phyloP scores from a whole-genome alignment of 2,329 filamentous ascomycete species.

The Pezicula carpinea region DNA sequence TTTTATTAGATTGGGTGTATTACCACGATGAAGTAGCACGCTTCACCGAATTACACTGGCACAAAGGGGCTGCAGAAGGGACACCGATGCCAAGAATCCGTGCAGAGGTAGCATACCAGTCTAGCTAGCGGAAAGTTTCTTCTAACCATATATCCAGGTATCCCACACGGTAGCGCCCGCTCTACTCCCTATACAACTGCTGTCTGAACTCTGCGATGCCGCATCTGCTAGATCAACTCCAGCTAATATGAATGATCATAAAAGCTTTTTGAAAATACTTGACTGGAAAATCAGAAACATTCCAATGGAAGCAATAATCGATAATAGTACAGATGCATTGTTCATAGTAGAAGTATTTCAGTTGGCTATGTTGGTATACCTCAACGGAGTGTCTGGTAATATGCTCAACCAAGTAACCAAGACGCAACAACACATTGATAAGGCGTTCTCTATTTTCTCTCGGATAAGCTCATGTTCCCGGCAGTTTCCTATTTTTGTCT shows the following conservation, averaged over 20 bases:
- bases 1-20: neutral
- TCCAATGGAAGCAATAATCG: too few relatives aligned
- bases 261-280: too few relatives aligned
- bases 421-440: neutral
- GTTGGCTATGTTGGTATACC: neutral
- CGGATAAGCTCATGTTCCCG: constrained; percentile 22
- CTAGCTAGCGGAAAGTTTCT: neutral
- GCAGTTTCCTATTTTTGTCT: constrained; percentile 32
- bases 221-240: too few relatives aligned
- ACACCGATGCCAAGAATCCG: neutral
- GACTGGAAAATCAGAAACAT: too few relatives aligned
- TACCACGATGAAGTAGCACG: neutral
- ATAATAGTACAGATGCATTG: too few relatives aligned
- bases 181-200: too few relatives aligned
- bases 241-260: too few relatives aligned
- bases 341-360: neutral
- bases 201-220: too few relatives aligned
- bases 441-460: neutral
- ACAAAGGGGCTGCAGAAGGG: neutral
- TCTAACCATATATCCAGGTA: too few relatives aligned
- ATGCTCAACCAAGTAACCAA: neutral
- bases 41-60: neutral
- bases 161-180: too few relatives aligned
- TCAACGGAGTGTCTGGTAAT: neutral
- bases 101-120: neutral